A percentile compares a stretch with the other conserved stretches of the same genome.
Conservation (phyloP, 1,139 yeast genomes). For the Meyerozyma carpophila region DNA sequence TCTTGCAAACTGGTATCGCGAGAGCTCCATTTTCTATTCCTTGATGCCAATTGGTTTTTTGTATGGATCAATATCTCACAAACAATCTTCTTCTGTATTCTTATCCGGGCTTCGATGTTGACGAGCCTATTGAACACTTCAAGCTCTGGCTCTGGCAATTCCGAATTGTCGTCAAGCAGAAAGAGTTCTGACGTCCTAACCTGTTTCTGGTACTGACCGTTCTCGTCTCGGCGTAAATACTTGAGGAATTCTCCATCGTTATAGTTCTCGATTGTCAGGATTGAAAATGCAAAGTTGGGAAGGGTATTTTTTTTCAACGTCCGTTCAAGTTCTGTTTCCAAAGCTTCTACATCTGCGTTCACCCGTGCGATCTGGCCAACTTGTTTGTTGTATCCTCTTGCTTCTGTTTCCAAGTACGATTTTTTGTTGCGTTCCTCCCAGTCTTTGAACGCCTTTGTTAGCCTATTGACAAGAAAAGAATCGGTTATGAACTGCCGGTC, state of each 20-base stretch:
- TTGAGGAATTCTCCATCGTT: slow-evolving; percentile 18
- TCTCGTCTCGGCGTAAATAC: slow-evolving; percentile 9
- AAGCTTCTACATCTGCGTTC: slow-evolving; percentile 19
- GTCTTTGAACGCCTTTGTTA: slow-evolving; percentile 26
- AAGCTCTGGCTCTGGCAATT: slow-evolving; percentile 26
- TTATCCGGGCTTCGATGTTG: slow-evolving; percentile 29
- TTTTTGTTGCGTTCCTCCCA: slow-evolving; percentile 22
- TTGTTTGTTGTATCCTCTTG: slow-evolving; percentile 25
- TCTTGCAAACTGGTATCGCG: slow-evolving; percentile 34
- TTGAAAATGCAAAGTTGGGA: slow-evolving; percentile 28
- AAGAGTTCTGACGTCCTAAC: slow-evolving; percentile 20
- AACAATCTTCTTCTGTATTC: slow-evolving; percentile 29
- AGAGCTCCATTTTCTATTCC: slow-evolving; percentile 35
- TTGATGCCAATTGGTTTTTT: slow-evolving; percentile 25
- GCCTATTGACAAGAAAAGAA: slow-evolving; percentile 28
- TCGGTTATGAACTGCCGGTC: slow-evolving; percentile 27
- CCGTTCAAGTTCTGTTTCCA: slow-evolving; percentile 20
- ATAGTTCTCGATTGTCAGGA: slow-evolving; percentile 22
- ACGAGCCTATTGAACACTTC: slow-evolving; percentile 25
- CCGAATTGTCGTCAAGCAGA: slow-evolving; percentile 21
- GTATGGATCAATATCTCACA: slow-evolving; percentile 31
- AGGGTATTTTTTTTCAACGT: slow-evolving; percentile 19
- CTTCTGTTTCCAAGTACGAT: slow-evolving; percentile 20
- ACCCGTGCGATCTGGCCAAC: slow-evolving; percentile 26
- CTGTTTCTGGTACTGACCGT: slow-evolving; percentile 13